Percentiles rank a stretch among this genome's conserved stretches.
Evolutionary conservation across 2,329 filamentous ascomycete genomes (phyloP).

Genomic region (Chlorencoelia australis): DNA sequence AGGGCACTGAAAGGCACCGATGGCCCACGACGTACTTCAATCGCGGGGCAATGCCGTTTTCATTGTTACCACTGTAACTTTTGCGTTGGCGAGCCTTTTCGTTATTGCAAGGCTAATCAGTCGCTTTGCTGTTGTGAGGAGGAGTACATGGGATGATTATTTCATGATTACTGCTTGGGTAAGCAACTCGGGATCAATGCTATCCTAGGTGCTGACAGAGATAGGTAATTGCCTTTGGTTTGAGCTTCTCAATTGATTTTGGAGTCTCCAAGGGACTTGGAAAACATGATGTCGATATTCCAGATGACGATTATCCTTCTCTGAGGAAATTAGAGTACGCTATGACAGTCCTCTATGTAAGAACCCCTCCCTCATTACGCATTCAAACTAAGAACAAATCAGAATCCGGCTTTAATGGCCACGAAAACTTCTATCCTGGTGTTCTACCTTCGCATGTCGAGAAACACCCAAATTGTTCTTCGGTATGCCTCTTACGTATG

Average conservation of each 20-base stretch:
- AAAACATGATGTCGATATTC: constrained; percentile 53
- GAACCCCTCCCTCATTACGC: too few species aligned
- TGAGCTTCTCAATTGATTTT: constrained; percentile 56
- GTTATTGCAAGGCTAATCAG: constrained; percentile 66
- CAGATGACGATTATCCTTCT: constrained; percentile 34
- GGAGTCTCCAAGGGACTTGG: constrained; percentile 57
- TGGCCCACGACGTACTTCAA: constrained; percentile 1
- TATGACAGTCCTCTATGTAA: constrained; percentile 53
- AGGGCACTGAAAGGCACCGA: too few species aligned
- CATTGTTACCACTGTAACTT: constrained; percentile 58
- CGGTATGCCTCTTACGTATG: constrained; percentile 74
- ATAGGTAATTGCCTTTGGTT: constrained; percentile 49
- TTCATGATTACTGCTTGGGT: constrained; percentile 74
- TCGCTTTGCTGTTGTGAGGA: constrained; percentile 61
- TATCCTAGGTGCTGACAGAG: not conserved
- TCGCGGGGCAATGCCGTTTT: constrained; percentile 48
- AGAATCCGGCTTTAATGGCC: constrained; percentile 84
- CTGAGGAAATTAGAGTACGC: constrained; percentile 53
- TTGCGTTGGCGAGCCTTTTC: constrained; percentile 62
- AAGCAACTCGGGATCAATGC: constrained; percentile 5
- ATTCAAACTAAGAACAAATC: too few species aligned
- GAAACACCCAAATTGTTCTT: constrained; percentile 65
- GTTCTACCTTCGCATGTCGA: constrained; percentile 78
- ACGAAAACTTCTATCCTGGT: constrained; percentile 88
- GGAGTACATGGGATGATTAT: constrained; percentile 67